Conservation (phyloP, 1,139 yeast genomes). For the Yamadazyma mexicana region DNA sequence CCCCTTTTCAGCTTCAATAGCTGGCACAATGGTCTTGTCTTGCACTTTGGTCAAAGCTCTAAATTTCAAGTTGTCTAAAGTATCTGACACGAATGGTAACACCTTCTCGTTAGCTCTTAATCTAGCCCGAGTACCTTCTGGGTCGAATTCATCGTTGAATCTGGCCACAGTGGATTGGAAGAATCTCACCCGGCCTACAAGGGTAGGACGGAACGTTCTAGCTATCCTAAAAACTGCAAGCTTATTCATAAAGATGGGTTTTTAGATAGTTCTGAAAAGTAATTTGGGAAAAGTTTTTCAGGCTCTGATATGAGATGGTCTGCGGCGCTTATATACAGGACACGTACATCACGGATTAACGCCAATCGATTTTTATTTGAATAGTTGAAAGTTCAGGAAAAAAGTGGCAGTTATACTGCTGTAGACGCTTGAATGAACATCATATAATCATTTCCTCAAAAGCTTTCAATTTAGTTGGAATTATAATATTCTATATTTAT, state of each 20-base stretch:
- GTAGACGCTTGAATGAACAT: too few species aligned
- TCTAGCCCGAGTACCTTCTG: conserved; percentile 11
- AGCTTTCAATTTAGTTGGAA: too few species aligned
- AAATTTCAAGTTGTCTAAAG: conserved; percentile 45
- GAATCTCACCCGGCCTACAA: neutral
- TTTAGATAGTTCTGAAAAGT: too few species aligned
- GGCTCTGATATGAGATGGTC: conserved; percentile 1
- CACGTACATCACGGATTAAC: neutral
- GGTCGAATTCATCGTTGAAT: conserved; percentile 10
- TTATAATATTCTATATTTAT: too few species aligned
- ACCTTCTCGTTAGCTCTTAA: conserved; percentile 17
- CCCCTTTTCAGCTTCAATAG: conserved; percentile 56
- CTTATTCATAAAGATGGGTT: neutral
- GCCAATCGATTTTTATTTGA: too few species aligned
- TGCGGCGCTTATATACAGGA: neutral
- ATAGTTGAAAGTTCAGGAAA: too few species aligned
- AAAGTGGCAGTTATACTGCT: too few species aligned
- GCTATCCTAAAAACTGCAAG: neutral
- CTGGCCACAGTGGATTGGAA: conserved; percentile 1
- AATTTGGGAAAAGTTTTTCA: conserved; percentile 1
- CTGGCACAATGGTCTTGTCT: conserved; percentile 67
- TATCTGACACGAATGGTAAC: conserved; percentile 19
- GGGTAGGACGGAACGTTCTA: neutral
- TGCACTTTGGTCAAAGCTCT: conserved; percentile 75
- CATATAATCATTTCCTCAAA: too few species aligned